Evolutionary conservation across 2,329 filamentous ascomycete genomes (phyloP).

Genomic region (Xenosphaeropsis pyriputrescens): DNA sequence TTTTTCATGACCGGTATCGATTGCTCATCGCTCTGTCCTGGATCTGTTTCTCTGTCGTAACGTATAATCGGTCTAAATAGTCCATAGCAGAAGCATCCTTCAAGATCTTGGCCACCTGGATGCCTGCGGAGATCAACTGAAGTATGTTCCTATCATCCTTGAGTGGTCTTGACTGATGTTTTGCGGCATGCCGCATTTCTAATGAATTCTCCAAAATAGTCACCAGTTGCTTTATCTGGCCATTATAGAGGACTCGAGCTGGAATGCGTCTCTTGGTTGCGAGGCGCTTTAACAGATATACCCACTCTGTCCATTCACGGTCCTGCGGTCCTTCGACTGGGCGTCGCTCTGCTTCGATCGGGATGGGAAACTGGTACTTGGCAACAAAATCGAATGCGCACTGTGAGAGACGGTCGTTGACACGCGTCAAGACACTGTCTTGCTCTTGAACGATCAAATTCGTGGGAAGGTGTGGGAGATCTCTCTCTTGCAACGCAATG

Average conservation of each 20-base stretch:
- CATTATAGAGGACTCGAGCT: constrained; percentile 71
- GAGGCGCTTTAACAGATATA: constrained; percentile 71
- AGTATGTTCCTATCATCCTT: constrained; percentile 84
- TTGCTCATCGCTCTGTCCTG: constrained; percentile 39
- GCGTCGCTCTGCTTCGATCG: constrained; percentile 55
- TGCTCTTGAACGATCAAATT: constrained; percentile 75
- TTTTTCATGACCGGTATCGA: constrained; percentile 9
- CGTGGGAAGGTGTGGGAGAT: constrained; percentile 69
- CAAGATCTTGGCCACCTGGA: constrained; percentile 76
- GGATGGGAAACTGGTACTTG: constrained; percentile 83
- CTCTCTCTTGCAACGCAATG: constrained; percentile 62
- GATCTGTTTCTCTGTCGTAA: constrained; percentile 67
- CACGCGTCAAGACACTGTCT: constrained; percentile 63
- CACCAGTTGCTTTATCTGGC: constrained; percentile 83
- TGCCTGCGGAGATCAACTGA: constrained; percentile 74
- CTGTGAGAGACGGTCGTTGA: constrained; percentile 73
- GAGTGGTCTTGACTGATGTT: constrained; percentile 67
- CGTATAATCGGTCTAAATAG: constrained; percentile 67
- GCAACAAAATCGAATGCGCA: constrained; percentile 85
- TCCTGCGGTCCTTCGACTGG: constrained; percentile 61
- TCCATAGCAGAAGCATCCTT: constrained; percentile 77
- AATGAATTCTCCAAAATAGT: constrained; percentile 79
- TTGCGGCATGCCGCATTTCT: constrained; percentile 75
- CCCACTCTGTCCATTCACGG: constrained; percentile 86
- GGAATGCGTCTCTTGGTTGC: constrained; percentile 79